A percentile compares a stretch with the other conserved stretches of the same genome.
Evolutionary conservation across 805 yeast genomes (phyloP).

Genomic region (Torulaspora indica): DNA sequence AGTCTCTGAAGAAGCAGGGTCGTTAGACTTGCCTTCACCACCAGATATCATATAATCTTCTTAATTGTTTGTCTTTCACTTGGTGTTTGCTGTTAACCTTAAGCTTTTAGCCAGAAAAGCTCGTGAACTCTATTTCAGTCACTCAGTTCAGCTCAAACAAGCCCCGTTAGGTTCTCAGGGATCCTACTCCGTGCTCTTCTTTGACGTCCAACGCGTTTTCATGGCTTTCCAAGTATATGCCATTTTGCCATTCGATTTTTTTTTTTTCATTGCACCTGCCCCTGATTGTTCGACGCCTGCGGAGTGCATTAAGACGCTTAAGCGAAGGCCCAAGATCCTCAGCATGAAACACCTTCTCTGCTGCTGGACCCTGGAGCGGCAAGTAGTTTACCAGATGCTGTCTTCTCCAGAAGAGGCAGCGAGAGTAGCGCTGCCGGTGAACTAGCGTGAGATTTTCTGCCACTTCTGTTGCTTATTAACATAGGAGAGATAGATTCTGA

Average conservation of each 20-base stretch:
- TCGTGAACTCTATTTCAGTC: not conserved
- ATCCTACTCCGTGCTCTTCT: not conserved
- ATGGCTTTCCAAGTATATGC: too few relatives aligned
- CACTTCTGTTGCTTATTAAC: not conserved
- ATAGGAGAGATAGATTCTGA: too few relatives aligned
- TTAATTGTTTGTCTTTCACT: not conserved
- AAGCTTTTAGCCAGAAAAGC: not conserved
- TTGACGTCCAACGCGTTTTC: not conserved
- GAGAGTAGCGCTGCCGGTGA: too few relatives aligned
- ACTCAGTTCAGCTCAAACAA: not conserved
- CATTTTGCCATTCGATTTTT: not conserved
- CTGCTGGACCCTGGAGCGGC: too few relatives aligned
- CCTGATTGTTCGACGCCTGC: conserved; percentile 3
- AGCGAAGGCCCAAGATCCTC: not conserved
- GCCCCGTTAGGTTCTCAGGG: not conserved
- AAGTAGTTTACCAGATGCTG: not conserved
- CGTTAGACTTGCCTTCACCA: not conserved
- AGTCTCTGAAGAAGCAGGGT: not conserved
- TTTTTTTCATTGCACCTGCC: conserved; percentile 1
- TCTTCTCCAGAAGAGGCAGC: too few relatives aligned
- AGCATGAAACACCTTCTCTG: too few relatives aligned
- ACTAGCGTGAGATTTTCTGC: too few relatives aligned
- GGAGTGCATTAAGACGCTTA: not conserved
- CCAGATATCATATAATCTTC: not conserved
- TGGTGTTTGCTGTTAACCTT: not conserved